Percentiles rank a stretch among this genome's conserved stretches.
phyloP scores from a whole-genome alignment of 2,329 filamentous ascomycete species.

The Alternaria dauci region DNA sequence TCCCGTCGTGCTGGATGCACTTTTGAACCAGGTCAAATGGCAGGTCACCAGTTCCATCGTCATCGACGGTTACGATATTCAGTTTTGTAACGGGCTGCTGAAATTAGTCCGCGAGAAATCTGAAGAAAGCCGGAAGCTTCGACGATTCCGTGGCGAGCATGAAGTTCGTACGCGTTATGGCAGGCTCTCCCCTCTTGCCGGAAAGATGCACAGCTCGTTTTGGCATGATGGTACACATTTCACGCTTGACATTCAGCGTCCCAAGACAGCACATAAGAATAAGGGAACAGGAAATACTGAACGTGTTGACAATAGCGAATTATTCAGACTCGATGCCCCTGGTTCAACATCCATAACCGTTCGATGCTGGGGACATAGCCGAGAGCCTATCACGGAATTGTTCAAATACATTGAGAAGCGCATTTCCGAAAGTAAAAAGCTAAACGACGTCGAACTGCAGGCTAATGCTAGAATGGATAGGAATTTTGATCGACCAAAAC shows the following conservation, averaged over 20 bases:
- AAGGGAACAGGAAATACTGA: not conserved
- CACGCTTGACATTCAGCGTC: not conserved
- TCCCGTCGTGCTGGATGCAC: not conserved
- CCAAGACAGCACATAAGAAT: not conserved
- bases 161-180: not conserved
- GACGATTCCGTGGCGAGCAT: slow-evolving; percentile 7
- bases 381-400: slow-evolving; percentile 6
- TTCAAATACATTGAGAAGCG: slow-evolving; percentile 6
- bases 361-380: slow-evolving; percentile 15
- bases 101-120: slow-evolving; percentile 2
- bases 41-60: slow-evolving; percentile 11
- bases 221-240: slow-evolving; percentile 7
- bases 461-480: not conserved
- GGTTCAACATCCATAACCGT: not conserved
- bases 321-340: not conserved
- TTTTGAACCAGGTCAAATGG: slow-evolving; percentile 9
- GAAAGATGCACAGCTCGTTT: not conserved
- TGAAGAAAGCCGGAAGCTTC: not conserved
- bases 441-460: slow-evolving; percentile 4
- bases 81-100: not conserved
- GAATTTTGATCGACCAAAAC: not conserved
- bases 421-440: not conserved
- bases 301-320: not conserved
- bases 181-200: not conserved
- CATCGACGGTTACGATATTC: not conserved